phyloP scores from a whole-genome alignment of 2,329 filamentous ascomycete species.

The Lachnellula suecica region DNA sequence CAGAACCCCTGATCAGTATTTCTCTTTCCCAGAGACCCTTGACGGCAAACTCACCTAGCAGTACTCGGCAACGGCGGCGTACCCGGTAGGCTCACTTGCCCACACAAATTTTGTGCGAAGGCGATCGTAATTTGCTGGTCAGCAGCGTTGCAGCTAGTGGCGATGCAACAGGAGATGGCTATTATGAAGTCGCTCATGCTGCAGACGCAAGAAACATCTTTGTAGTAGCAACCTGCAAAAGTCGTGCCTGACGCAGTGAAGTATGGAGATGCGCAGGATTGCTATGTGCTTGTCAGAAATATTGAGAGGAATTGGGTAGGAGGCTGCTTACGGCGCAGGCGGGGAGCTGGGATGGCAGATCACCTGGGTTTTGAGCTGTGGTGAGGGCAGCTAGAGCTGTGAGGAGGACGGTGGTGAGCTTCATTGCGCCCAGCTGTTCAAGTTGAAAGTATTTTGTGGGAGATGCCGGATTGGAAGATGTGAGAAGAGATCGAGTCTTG shows the following conservation, averaged over 20 bases:
- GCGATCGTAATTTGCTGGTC: constrained; percentile 1
- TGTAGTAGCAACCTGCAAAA: constrained; percentile 3
- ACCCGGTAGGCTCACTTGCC: constrained; percentile 4
- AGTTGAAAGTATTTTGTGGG: too few species aligned
- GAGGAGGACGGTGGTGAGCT: neutral
- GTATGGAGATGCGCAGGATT: constrained; percentile 5
- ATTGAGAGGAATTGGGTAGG: neutral
- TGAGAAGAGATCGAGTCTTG: too few species aligned
- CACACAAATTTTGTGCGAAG: constrained; percentile 6
- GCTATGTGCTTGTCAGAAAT: neutral
- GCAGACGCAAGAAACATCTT: constrained; percentile 7
- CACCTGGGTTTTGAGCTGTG: neutral
- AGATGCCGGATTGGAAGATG: too few species aligned
- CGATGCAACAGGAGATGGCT: constrained; percentile 9
- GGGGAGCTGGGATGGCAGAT: constrained; percentile 5
- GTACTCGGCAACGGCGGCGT: constrained; percentile 2
- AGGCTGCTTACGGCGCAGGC: constrained; percentile 7
- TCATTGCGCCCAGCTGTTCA: too few species aligned
- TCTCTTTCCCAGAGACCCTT: neutral
- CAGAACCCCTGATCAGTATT: neutral
- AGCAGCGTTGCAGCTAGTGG: neutral
- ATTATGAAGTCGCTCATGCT: constrained; percentile 1
- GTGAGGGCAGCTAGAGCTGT: neutral
- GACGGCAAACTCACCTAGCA: neutral
- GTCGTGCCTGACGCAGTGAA: neutral